These are phyloP conservation scores for Pythium phragmitis DNA, from an alignment of 352 stramenopile species.

Conservation along the genomic window DNA sequence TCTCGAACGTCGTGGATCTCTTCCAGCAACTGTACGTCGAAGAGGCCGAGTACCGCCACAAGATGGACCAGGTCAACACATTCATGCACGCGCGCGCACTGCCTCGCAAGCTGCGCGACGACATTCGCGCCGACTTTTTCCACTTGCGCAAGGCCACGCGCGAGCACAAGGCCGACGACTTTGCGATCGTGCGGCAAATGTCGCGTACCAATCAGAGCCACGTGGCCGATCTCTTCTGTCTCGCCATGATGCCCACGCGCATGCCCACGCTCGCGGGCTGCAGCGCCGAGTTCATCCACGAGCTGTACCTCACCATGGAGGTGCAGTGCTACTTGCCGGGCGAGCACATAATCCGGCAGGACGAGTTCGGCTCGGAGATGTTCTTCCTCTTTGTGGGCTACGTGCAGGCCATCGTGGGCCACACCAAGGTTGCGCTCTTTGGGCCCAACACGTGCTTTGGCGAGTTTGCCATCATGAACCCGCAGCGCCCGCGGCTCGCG, in stretches of 20 bases:
- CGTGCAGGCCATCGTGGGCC: slow-evolving; percentile 67
- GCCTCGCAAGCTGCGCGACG: slow-evolving; percentile 63
- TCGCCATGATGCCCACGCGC: slow-evolving; percentile 64
- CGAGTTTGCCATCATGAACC: slow-evolving; percentile 81
- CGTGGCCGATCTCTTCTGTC: slow-evolving; percentile 69
- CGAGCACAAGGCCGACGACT: slow-evolving; percentile 67
- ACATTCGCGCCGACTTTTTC: slow-evolving; percentile 80
- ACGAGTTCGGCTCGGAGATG: slow-evolving; percentile 82
- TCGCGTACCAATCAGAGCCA: slow-evolving; percentile 64
- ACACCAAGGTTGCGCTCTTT: slow-evolving; percentile 60
- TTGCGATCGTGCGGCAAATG: slow-evolving; percentile 65
- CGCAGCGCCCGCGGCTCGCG: slow-evolving; percentile 55
- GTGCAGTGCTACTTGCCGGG: slow-evolving; percentile 72
- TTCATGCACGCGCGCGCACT: slow-evolving; percentile 71
- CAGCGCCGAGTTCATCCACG: slow-evolving; percentile 77
- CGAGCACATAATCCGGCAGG: slow-evolving; percentile 76
- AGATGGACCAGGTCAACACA: slow-evolving; percentile 77
- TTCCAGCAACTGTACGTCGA: slow-evolving; percentile 76
- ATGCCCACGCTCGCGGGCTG: slow-evolving; percentile 75
- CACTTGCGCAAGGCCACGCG: slow-evolving; percentile 72
- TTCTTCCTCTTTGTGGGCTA: slow-evolving; percentile 81
- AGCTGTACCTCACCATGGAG: slow-evolving; percentile 73
- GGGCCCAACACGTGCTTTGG: slow-evolving; percentile 76
- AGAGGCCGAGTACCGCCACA: slow-evolving; percentile 60
- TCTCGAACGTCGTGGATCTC: slow-evolving; percentile 79